Evolutionary conservation across 257 asterid species (phyloP).

Genomic region (Scutellaria galericulata): DNA sequence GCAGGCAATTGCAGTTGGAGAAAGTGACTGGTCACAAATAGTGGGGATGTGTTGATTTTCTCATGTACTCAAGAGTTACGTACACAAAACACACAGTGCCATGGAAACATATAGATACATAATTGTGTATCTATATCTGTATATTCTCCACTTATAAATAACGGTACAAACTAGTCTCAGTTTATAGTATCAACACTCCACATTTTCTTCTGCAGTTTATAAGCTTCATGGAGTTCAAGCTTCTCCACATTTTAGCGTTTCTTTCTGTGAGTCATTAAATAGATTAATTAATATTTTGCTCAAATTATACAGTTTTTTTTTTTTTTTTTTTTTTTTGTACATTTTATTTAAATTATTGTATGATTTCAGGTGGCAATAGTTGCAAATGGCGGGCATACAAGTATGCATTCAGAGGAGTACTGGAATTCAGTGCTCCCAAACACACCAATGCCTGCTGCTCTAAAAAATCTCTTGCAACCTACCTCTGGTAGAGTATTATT

Average conservation of each 20-base stretch:
- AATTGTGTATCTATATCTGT: neutral
- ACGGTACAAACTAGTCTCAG: neutral
- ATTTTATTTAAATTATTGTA: neutral
- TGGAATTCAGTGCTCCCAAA: constrained; percentile 79
- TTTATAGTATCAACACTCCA: constrained; percentile 2
- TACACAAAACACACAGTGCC: constrained; percentile 2
- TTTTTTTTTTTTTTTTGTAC: too few relatives aligned
- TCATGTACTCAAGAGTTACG: constrained; percentile 19
- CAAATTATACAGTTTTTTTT: neutral
- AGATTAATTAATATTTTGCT: neutral
- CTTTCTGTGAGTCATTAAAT: constrained; percentile 63
- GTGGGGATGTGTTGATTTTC: constrained; percentile 43
- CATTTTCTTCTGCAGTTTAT: neutral
- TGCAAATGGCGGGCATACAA: constrained; percentile 54
- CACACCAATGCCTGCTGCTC: constrained; percentile 72
- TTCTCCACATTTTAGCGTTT: constrained; percentile 49
- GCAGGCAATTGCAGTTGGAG: constrained; percentile 51
- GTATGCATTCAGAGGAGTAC: constrained; percentile 57
- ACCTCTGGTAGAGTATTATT: constrained; percentile 10
- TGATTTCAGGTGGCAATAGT: constrained; percentile 53
- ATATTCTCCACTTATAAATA: constrained; percentile 41
- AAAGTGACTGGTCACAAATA: constrained; percentile 38
- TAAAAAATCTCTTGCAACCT: constrained; percentile 58
- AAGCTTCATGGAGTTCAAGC: constrained; percentile 56
- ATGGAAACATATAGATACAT: neutral